Evolutionary conservation across 148 eudicot genomes (phyloP), one percentile per base, ranked within the genome.

Genomic region (Cornus controversa): DNA sequence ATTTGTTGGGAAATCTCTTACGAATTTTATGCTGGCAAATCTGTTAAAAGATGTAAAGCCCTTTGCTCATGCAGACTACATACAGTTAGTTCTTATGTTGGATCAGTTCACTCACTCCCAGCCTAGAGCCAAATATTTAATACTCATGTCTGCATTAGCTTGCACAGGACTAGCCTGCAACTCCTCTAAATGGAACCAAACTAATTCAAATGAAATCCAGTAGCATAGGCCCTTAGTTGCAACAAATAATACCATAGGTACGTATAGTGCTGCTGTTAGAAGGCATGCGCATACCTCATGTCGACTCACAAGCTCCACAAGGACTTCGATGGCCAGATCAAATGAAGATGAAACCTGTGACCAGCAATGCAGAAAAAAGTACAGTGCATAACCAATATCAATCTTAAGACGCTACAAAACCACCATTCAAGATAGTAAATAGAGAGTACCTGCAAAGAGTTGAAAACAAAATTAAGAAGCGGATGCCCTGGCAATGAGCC

Each of bases 321-420:
- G 94, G 82, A 95, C 94, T 87, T 95, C 98, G 66, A 93, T 78
- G 34, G 98, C 96, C 81, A 95, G 76, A 79, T 95, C 96, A 82
- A 93, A 93, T 76, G 93, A 91, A 73, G 95, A 89, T 66, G 91
- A 78, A 80, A 91, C 96, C 98, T 95, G 82, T 20, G 62, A 70
- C 24, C 63, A 69, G 72, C 45, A 81, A 86, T n/a, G 18, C 69
- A 67, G 53, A 83, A 74, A 67, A 20, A 63, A 64, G 45, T 8
- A 57, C 66, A 73, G 66, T 25, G 70, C 66, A 78, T 24, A 40
- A 75, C 64, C 16, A 54, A 78, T 10, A 42, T 76, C 75, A 82
- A 73, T 76, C 42, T 22, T 42, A 70, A 68, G 64, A 71, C 69
- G 74, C 31, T 58, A 69, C 27, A 73, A 37, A 70, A 69, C 23